Evolutionary conservation across 1,284 basidiomycete species (phyloP).

Genomic region (Trichosporon asahii): DNA sequence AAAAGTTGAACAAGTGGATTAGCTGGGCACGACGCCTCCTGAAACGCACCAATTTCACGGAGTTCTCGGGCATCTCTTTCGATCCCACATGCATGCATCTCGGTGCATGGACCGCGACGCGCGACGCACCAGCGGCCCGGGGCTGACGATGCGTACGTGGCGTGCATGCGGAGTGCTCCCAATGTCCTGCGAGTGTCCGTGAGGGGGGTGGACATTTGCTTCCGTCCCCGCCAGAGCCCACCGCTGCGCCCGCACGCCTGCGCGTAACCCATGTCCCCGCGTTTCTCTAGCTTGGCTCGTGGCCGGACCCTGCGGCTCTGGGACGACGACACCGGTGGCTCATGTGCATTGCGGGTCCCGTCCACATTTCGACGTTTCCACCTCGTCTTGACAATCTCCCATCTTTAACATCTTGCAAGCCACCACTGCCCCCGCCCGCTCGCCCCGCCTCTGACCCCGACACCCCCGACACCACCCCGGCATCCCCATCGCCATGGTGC

Average conservation of each 20-base stretch:
- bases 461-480: neutral
- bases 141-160: neutral
- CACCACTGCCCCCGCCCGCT: neutral
- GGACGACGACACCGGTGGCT: neutral
- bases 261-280: too few relatives aligned
- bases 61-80: neutral
- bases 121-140: neutral
- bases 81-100: neutral
- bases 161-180: neutral
- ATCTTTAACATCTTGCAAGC: neutral
- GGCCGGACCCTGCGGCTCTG: too few relatives aligned
- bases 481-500: conserved; percentile 33
- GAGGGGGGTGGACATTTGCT: neutral
- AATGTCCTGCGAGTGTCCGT: neutral
- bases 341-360: neutral
- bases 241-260: too few relatives aligned
- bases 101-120: neutral
- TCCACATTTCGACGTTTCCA: neutral
- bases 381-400: too few relatives aligned
- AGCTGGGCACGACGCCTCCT: neutral
- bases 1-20: neutral
- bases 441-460: too few relatives aligned
- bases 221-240: neutral
- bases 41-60: neutral
- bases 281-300: too few relatives aligned